Evolutionary conservation across 148 eudicot genomes (phyloP), one percentile per base, ranked within the genome.

Genomic region (Vaccinium darrowii): DNA sequence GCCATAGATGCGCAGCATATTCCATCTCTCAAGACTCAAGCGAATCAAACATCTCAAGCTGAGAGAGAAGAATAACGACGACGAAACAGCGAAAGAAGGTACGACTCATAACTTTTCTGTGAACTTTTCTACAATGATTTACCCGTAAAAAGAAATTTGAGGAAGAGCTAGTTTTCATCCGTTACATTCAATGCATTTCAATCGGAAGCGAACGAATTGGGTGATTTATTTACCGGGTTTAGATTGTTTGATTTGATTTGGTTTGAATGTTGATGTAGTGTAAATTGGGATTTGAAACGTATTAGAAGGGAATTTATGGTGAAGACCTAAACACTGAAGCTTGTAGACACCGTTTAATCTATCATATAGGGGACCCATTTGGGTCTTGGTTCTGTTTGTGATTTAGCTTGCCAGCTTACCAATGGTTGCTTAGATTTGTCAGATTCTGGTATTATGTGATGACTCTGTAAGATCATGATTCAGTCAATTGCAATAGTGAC

Each of bases 1-100:
- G 47, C 43, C 43, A 71, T 25, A 27, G 75, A 30, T 72, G 47
- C 76, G 76, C 52, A 18, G 78, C 78, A 74, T 74, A 74, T 74
- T 74, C 78, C n/a, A 39, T 74, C 52, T 33, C 52, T 39, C 49
- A 13, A 8, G 54, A 7, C 52, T 39, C 49, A 13, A 8, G 54
- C 18, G 12, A n/a, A 9, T 21, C 56, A 49, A 76, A 76, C 54
- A 21, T 19, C 27, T 49, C 54, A n/a, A 9, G 56, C 79, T 1
- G 53, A 3, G 79, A 25, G 25, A 8, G 14, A 14, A 47, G 81
- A 57, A 27, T 18, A 25, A 52, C 9, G 62, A 78, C 81, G 43
- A 47, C 21, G 58, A 27, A 25, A 18, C 56, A 52, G 36, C 81
- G 5, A 57, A 78, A 27, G 25, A 25, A 78, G 81, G 81, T 78